phyloP scores from a whole-genome alignment of 2,329 filamentous ascomycete genomes.

The Exophiala bonariae region DNA sequence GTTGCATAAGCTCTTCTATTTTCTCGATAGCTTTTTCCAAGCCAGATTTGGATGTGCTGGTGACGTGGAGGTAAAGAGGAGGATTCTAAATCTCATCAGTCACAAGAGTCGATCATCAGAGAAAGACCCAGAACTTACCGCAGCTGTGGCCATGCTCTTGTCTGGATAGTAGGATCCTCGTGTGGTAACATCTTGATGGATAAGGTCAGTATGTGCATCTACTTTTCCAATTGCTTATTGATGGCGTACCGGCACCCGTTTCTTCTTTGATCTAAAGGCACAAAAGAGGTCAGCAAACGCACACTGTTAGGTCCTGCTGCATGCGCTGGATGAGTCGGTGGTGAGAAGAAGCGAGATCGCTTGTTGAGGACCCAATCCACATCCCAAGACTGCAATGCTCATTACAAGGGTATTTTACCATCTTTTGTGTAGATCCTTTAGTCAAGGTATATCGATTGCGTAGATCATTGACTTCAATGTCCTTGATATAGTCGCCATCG shows the following conservation, averaged over 20 bases:
- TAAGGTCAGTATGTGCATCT: constrained; percentile 61
- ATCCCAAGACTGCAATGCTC: neutral
- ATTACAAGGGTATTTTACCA: constrained; percentile 77
- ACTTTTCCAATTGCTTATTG: constrained; percentile 46
- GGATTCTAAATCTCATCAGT: constrained; percentile 69
- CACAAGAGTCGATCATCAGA: constrained; percentile 6
- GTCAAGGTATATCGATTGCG: constrained; percentile 96
- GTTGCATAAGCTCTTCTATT: constrained; percentile 93
- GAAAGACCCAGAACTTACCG: constrained; percentile 61
- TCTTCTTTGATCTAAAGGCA: constrained; percentile 99
- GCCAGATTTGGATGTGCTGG: constrained; percentile 87
- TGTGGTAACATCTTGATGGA: constrained; percentile 92
- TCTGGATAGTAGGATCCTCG: constrained; percentile 96
- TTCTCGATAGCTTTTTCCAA: constrained; percentile 83
- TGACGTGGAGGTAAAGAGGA: constrained; percentile 91
- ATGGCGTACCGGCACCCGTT: constrained; percentile 96
- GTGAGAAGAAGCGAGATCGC: too few species aligned
- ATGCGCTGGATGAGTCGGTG: neutral
- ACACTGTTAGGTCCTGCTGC: neutral
- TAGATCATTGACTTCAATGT: constrained; percentile 98
- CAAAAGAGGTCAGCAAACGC: constrained; percentile 46
- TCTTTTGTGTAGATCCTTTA: constrained; percentile 96
- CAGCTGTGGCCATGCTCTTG: constrained; percentile 92
- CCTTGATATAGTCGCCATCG: constrained; percentile 97
- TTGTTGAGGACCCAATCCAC: too few species aligned